Evolutionary conservation across 139 green algal genomes (phyloP).

Genomic region (Mesostigma viride): DNA sequence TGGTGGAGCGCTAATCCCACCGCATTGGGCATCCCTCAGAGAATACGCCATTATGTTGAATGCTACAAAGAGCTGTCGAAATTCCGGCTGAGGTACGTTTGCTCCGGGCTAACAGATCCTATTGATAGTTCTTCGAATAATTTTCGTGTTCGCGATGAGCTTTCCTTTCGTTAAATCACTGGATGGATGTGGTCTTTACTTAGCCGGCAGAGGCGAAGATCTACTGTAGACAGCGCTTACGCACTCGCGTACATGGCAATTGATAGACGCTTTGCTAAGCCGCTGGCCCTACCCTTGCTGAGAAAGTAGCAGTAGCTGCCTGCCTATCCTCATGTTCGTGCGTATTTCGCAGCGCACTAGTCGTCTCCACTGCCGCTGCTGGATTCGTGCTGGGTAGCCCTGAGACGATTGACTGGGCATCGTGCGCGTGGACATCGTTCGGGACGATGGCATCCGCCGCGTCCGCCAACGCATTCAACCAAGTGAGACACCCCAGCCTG

Average conservation of each 20-base stretch:
- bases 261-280: conserved; percentile 8
- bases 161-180: neutral
- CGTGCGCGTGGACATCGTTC: conserved; percentile 64
- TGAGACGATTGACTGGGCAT: conserved; percentile 54
- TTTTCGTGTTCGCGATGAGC: neutral
- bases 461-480: conserved; percentile 91
- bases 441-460: conserved; percentile 75
- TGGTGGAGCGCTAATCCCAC: no score
- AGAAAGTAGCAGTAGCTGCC: neutral
- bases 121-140: neutral
- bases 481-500: conserved; percentile 36
- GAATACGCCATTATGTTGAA: no score
- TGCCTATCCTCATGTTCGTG: neutral
- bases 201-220: neutral
- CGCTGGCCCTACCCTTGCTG: neutral
- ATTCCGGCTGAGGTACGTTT: conserved; percentile 16
- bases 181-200: neutral
- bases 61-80: conserved; percentile 36
- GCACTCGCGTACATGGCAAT: neutral
- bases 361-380: conserved; percentile 71
- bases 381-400: conserved; percentile 72
- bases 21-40: no score
- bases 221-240: neutral
- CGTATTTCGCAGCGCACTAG: conserved; percentile 51
- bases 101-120: neutral